Conservation (phyloP, 129 eudicot species). For the Deinandra increscens region DNA sequence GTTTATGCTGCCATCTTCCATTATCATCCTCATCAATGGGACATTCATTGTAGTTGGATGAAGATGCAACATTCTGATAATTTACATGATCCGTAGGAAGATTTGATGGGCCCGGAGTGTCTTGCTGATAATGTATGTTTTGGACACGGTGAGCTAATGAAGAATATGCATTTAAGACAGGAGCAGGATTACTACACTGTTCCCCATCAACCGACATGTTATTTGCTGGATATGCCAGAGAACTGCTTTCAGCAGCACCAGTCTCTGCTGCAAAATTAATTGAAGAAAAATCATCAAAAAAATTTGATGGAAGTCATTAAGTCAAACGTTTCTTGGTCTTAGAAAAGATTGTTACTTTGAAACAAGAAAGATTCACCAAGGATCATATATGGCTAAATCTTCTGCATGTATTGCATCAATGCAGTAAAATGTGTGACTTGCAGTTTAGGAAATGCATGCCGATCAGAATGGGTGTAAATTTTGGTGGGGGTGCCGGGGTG, state of each 20-base stretch:
- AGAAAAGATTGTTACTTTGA: neutral
- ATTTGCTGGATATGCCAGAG: constrained; percentile 40
- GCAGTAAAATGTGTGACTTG: neutral
- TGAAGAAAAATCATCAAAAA: constrained; percentile 8
- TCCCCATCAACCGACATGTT: constrained; percentile 40
- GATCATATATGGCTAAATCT: no score
- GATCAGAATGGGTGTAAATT: neutral
- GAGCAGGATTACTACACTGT: constrained; percentile 39
- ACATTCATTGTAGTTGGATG: constrained; percentile 40
- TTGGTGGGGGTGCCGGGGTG: neutral
- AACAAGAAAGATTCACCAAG: neutral
- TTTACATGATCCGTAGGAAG: constrained; percentile 40
- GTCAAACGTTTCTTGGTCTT: neutral
- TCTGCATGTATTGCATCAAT: no score
- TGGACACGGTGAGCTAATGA: constrained; percentile 34
- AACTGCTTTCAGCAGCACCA: constrained; percentile 41
- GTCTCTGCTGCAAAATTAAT: constrained; percentile 35
- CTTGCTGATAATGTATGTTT: constrained; percentile 42
- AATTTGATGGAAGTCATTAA: neutral
- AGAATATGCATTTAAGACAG: constrained; percentile 37
- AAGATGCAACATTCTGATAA: constrained; percentile 44
- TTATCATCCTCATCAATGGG: constrained; percentile 36
- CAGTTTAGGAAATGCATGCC: neutral
- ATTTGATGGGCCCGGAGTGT: constrained; percentile 37
- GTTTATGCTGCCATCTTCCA: constrained; percentile 46